Evolutionary conservation across 2,329 filamentous ascomycete species (phyloP), one percentile per base, ranked within the genome.

Genomic region (Botryosphaeria dothidea): DNA sequence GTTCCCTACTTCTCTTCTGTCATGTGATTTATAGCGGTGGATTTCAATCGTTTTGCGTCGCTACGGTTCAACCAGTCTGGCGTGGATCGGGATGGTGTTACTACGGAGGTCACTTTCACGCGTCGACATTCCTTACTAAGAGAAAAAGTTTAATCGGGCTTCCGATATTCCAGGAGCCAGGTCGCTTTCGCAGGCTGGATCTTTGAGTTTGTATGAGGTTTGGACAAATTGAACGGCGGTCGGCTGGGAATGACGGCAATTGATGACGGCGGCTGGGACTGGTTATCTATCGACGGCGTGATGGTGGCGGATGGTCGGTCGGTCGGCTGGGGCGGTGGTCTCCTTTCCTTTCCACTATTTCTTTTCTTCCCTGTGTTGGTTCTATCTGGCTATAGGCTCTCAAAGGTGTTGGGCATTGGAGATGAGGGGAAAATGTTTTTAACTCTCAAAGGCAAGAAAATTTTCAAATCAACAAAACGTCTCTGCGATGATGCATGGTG

Each of bases 401-500:
- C 49, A 17, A 49, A 38, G 62, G 62, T 41, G 62, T 64, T 64
- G 62, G 52, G 41, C 49, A 48, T 64, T 64, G 62, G 62, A 64
- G 62, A 58, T 58, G 38, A 60, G 56, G 56, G 36, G 25, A 31
- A 23, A 58, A 45, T 29, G 25, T 7, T 49, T 61, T 34, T 51
- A 62, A 52, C 49, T 52, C 31, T 41, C 46, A 46, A 51, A 15
- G 19, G 43, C n/a, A 62, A 49, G 34, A 41, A 60, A 60, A 60
- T 46, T 46, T 31, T 27, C 38, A 60, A 34, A 60, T 60, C 25
- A 31, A 17, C 56, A 46, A 31, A 34, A 31, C 34, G 25, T 23
- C 56, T 46, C 34, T 34, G 43, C 36, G 23, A 58, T 58, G 4
- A 45, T 60, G 38, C 17, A 34, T 43, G 5, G 36, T 25, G 25